Base-by-base conservation (phyloP, 305 asterid genomes). In the Fraxinus dipetala region DNA sequence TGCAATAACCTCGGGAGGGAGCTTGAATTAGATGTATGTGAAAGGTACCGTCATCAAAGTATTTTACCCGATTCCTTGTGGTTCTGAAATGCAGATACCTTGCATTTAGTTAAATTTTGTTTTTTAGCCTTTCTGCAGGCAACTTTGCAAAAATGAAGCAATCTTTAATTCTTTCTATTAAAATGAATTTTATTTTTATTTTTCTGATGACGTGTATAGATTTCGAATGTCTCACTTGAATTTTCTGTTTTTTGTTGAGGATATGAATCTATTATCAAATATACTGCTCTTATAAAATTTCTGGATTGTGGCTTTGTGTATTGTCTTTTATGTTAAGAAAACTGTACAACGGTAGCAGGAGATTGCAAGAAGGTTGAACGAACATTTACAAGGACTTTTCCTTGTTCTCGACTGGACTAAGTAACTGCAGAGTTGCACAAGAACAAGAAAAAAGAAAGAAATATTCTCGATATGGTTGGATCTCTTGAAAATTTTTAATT, bases 1-100 rank as follows among this genome's bases (percentile, higher is more conserved):
- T 83, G 80, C 79, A 72, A 20, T 61, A 82, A 83, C 78, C 73
- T 82, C 88, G 24, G 78, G 75, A 9, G 76, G 84, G 84, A 85
- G 88, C 81, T 80, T 34, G 48, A 48, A 70, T 70, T 80, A 65
- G 51, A 40, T 78, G 35, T 20, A n/a, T 14, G 43, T 20, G 36
- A 31, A 34, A 34, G 65, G 79, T 61, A 14, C 51, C 67, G 13
- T 20, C 9, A 14, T 4, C 79, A 30, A 79, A 77, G 67, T 72
- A 32, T 43, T 72, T 35, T 76, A 67, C 75, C 28, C 2, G 13
- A 72, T 70, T 79, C 77, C 7, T 77, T 8, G 28, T 32, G 73
- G 14, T 72, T 73, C 32, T 22, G 76, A 40, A 54, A 76, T 43
- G 20, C 82, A 26, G 70, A 59, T 72, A 75, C 82, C 38, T 81